These are phyloP conservation scores for Populus hybrid DNA, from an alignment of 441 rosid species.

Conservation along the genomic window DNA sequence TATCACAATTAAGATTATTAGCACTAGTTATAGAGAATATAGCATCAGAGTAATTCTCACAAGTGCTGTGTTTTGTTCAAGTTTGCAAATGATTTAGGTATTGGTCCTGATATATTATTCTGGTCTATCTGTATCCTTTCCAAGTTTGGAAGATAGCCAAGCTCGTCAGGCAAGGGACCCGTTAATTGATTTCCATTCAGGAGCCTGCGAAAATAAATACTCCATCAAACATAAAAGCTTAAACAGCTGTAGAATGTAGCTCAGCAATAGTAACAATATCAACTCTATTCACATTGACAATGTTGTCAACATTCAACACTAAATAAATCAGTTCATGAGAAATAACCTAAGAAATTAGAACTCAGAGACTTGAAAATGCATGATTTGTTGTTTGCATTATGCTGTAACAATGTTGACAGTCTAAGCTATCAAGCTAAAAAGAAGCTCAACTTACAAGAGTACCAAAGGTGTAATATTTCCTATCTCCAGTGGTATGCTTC, in stretches of 20 bases:
- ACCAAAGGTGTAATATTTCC: too few species aligned
- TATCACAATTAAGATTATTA: background rate
- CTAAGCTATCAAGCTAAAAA: slow-evolving; percentile 9
- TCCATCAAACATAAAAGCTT: slow-evolving; percentile 17
- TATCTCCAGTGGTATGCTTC: too few species aligned
- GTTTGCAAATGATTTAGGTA: slow-evolving; percentile 78
- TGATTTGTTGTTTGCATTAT: background rate
- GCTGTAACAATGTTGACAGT: background rate
- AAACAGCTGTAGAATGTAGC: slow-evolving; percentile 2
- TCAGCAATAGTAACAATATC: background rate
- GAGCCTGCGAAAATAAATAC: slow-evolving; percentile 55
- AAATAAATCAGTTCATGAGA: background rate
- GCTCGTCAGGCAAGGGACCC: slow-evolving; percentile 82
- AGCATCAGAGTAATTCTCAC: slow-evolving; percentile 50
- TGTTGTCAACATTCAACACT: background rate
- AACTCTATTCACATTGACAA: background rate
- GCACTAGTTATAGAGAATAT: background rate
- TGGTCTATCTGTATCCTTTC: slow-evolving; percentile 94
- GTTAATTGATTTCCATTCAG: slow-evolving; percentile 78
- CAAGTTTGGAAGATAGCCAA: slow-evolving; percentile 79
- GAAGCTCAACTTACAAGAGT: too few species aligned
- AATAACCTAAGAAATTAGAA: background rate
- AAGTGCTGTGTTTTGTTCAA: slow-evolving; percentile 85
- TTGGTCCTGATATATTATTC: slow-evolving; percentile 75
- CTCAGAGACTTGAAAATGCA: background rate